Percentiles rank a stretch among this genome's conserved stretches.
phyloP scores from a whole-genome alignment of 2,329 filamentous ascomycete genomes.

The Ophiosphaerella herpotricha region DNA sequence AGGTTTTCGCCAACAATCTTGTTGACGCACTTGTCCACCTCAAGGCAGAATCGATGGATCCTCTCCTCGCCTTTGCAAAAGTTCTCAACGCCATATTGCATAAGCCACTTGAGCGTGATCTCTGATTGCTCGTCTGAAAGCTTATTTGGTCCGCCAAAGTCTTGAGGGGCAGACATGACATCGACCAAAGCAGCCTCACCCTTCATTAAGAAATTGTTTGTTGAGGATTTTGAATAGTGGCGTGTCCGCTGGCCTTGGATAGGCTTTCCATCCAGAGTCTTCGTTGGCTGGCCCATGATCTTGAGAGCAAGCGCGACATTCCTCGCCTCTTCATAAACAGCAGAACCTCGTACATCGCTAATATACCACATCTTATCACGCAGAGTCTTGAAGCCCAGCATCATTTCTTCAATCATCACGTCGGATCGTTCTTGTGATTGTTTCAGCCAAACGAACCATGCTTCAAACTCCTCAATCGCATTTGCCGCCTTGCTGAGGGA shows the following conservation, averaged over 20 bases:
- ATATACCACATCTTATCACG: constrained; percentile 99
- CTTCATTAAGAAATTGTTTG: constrained; percentile 70
- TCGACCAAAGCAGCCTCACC: constrained; percentile 86
- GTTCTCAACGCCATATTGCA: constrained; percentile 81
- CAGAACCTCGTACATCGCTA: constrained; percentile 88
- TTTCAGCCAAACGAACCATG: constrained; percentile 82
- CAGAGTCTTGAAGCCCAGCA: constrained; percentile 72
- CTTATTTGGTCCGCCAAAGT: constrained; percentile 91
- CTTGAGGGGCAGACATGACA: constrained; percentile 78
- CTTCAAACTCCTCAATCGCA: constrained; percentile 77
- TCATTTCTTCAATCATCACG: constrained; percentile 73
- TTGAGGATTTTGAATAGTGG: constrained; percentile 51
- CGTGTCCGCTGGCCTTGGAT: constrained; percentile 48
- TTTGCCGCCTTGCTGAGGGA: constrained; percentile 71
- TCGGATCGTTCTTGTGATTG: constrained; percentile 81
- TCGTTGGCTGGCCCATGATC: constrained; percentile 73
- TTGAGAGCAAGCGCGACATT: constrained; percentile 87
- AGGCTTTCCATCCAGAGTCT: constrained; percentile 47
- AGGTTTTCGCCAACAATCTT: constrained; percentile 85
- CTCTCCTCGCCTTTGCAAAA: constrained; percentile 94
- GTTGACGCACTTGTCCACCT: constrained; percentile 83
- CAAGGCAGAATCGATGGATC: constrained; percentile 90
- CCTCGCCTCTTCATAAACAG: constrained; percentile 82
- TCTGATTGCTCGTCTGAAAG: constrained; percentile 94
- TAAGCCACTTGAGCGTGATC: constrained; percentile 80